Evolutionary conservation across 1,284 basidiomycete genomes (phyloP).

Genomic region (Ustilago xerochloae): DNA sequence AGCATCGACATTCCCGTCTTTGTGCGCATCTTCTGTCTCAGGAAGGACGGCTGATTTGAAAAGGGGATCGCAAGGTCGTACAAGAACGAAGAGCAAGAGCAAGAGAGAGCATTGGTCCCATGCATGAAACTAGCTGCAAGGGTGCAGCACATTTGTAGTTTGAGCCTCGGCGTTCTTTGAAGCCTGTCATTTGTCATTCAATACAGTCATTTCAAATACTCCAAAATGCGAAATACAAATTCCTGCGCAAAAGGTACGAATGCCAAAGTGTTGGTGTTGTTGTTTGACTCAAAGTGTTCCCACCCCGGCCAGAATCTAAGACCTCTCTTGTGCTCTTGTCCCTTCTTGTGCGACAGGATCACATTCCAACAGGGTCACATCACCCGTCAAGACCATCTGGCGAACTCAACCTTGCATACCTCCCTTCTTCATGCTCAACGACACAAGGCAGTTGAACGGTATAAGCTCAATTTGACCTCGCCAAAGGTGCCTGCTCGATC

Average conservation of each 20-base stretch:
- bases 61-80: not conserved
- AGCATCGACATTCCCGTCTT: not conserved
- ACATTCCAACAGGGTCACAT: not conserved
- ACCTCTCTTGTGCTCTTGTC: not conserved
- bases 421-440: not conserved
- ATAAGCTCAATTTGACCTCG: not conserved
- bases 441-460: not conserved
- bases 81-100: not conserved
- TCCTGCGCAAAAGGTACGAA: not conserved
- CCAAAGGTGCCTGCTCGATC: conserved; percentile 6
- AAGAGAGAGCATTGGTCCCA: not conserved
- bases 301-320: conserved; percentile 9
- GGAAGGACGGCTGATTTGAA: not conserved
- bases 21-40: too few species aligned
- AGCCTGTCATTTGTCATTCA: too few species aligned
- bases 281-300: conserved; percentile 14
- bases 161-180: conserved; percentile 32
- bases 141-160: conserved; percentile 21
- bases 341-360: not conserved
- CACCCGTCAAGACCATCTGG: not conserved
- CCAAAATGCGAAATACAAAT: not conserved
- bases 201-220: not conserved
- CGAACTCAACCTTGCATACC: conserved; percentile 3
- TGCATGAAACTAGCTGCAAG: conserved; percentile 13
- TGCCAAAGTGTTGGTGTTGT: not conserved